These are phyloP conservation scores for Botryotinia convoluta DNA, from an alignment of 2,329 filamentous ascomycete species.

Conservation along the genomic window DNA sequence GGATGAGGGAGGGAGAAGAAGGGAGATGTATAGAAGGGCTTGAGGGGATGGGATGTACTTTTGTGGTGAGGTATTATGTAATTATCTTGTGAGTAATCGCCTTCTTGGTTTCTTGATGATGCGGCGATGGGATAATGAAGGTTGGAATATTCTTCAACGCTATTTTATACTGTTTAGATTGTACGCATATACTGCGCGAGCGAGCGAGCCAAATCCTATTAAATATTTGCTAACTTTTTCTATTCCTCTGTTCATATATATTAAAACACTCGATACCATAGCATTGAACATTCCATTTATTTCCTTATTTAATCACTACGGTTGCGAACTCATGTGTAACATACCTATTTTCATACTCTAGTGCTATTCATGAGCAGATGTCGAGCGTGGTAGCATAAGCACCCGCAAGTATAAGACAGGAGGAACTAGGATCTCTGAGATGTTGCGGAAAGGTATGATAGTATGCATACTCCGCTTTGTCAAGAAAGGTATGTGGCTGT, in stretches of 20 bases:
- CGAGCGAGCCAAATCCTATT: not conserved
- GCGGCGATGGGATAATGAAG: not conserved
- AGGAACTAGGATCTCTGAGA: no score
- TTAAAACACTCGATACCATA: not conserved
- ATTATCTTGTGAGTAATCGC: not conserved
- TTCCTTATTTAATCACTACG: not conserved
- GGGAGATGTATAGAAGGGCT: not conserved
- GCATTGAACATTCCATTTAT: not conserved
- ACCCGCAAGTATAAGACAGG: not conserved
- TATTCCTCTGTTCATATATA: not conserved
- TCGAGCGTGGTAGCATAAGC: not conserved
- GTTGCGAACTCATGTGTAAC: not conserved
- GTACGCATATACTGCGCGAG: not conserved
- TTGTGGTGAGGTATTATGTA: not conserved
- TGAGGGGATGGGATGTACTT: not conserved
- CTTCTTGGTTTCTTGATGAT: not conserved
- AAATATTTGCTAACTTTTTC: not conserved
- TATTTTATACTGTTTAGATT: not conserved
- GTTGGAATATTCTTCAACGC: not conserved
- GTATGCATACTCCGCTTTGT: not conserved
- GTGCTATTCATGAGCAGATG: not conserved
- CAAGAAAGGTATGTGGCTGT: no score
- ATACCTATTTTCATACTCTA: not conserved
- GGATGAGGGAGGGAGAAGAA: slow-evolving; percentile 15
- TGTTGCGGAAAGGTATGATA: not conserved